Percentiles rank a stretch among this genome's conserved stretches.
Conservation (phyloP, 495 filamentous ascomycete genomes). For the Jackrogersella multiformis region DNA sequence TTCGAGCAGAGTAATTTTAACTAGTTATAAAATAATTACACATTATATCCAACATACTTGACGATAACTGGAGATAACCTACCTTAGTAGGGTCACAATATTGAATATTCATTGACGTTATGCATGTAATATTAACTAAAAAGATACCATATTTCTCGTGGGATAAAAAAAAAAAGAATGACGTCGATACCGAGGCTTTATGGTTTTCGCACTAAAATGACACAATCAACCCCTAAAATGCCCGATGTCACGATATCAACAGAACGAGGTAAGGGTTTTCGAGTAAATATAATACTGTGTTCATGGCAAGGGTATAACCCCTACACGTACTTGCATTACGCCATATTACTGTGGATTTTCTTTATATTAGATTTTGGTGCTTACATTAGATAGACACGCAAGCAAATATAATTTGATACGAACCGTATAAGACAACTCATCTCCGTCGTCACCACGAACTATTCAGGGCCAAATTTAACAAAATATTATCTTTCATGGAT, state of each 20-base stretch:
- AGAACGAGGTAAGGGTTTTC: conserved; percentile 16
- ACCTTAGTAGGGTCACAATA: conserved; percentile 1
- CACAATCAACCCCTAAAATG: conserved; percentile 15
- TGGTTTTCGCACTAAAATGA: conserved; percentile 4
- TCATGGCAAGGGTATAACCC: conserved; percentile 2
- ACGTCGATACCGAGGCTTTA: conserved; percentile 6
- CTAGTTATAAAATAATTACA: neutral
- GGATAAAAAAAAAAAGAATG: neutral
- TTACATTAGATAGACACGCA: neutral
- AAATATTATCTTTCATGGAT: neutral
- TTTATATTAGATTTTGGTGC: neutral
- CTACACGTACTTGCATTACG: conserved; percentile 2
- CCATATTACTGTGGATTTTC: neutral
- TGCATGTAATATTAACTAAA: conserved; percentile 15
- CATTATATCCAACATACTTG: neutral
- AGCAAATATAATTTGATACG: neutral
- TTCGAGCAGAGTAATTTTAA: neutral
- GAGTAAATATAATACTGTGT: neutral
- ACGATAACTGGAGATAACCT: neutral
- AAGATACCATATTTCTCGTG: conserved; percentile 17
- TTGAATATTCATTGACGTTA: conserved; percentile 7
- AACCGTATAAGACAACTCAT: no score
- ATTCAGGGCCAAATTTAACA: neutral
- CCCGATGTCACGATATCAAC: conserved; percentile 21
- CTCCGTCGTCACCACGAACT: neutral